A percentile compares a stretch with the other conserved stretches of the same genome.
Evolutionary conservation across 1,284 basidiomycete species (phyloP).

Genomic region (Apiotrichum gamsii): DNA sequence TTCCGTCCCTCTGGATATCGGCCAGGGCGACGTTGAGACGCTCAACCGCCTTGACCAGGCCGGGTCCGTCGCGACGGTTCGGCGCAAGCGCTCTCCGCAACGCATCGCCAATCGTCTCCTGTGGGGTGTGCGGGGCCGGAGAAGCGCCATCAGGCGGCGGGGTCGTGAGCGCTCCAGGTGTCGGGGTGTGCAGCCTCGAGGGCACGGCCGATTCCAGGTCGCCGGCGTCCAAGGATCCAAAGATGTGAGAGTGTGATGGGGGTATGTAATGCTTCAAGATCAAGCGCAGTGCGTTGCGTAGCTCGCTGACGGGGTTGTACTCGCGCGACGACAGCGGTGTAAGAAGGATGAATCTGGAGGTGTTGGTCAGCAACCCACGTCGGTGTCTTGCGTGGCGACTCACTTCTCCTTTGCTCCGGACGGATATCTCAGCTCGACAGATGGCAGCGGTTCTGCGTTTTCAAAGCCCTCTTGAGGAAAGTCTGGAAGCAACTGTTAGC

Average conservation of each 20-base stretch:
- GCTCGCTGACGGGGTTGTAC: conserved; percentile 48
- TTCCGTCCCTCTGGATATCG: conserved; percentile 42
- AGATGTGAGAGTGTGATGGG: conserved; percentile 31
- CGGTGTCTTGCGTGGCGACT: conserved; percentile 5
- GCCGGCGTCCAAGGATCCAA: conserved; percentile 32
- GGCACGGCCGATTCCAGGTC: conserved; percentile 13
- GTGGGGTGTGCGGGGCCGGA: conserved; percentile 10
- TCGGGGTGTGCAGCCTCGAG: conserved; percentile 13
- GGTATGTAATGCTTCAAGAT: conserved; percentile 44
- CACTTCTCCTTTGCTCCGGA: conserved; percentile 43
- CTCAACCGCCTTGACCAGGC: conserved; percentile 49
- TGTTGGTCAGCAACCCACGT: not conserved
- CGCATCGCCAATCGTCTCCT: conserved; percentile 50
- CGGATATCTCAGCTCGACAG: conserved; percentile 47
- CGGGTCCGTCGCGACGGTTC: conserved; percentile 50
- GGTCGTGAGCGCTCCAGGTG: conserved; percentile 21
- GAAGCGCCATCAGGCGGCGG: conserved; percentile 21
- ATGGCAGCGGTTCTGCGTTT: conserved; percentile 35
- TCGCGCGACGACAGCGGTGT: conserved; percentile 41
- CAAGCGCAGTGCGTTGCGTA: conserved; percentile 34
- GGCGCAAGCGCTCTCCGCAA: conserved; percentile 50
- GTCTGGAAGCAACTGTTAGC: too few species aligned
- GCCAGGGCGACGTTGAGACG: conserved; percentile 50
- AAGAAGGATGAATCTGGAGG: conserved; percentile 42
- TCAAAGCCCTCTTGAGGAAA: conserved; percentile 44